Percentiles rank a stretch among this genome's conserved stretches.
Conservation (phyloP, 768 basidiomycete genomes). For the Dioszegia hungarica region DNA sequence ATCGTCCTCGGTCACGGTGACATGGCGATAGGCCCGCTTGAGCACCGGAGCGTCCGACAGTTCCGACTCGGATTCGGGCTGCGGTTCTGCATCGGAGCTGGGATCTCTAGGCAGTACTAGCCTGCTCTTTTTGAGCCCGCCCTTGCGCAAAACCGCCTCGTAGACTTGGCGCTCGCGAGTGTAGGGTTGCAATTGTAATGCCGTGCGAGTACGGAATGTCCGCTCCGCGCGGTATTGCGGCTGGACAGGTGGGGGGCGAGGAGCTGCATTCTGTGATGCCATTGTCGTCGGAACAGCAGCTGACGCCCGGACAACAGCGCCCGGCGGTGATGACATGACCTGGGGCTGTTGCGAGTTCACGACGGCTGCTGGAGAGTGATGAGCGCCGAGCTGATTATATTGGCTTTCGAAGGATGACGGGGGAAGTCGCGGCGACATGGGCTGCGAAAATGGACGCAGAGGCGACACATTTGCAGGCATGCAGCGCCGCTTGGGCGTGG, state of each 20-base stretch:
- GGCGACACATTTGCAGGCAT: too few species aligned
- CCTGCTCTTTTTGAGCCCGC: constrained; percentile 36
- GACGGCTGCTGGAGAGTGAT: too few species aligned
- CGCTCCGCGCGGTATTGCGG: constrained; percentile 34
- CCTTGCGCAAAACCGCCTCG: constrained; percentile 38
- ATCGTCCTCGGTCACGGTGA: constrained; percentile 16
- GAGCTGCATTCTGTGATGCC: constrained; percentile 7
- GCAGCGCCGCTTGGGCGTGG: background rate
- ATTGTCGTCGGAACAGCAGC: too few species aligned
- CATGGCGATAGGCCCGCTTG: constrained; percentile 25
- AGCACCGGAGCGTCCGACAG: background rate
- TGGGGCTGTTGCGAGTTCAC: background rate
- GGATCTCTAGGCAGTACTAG: constrained; percentile 13
- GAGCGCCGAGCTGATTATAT: background rate
- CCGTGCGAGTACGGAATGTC: constrained; percentile 43
- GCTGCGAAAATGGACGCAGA: background rate
- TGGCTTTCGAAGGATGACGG: background rate
- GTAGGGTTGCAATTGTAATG: constrained; percentile 46
- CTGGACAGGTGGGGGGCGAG: constrained; percentile 22
- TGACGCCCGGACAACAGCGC: too few species aligned
- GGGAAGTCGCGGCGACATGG: background rate
- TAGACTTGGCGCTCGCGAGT: constrained; percentile 43
- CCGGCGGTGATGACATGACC: background rate
- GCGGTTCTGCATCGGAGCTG: too few species aligned
- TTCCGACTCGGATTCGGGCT: too few species aligned